Percentiles rank a stretch among this genome's conserved stretches.
phyloP scores from a whole-genome alignment of 352 stramenopile species.

The Pseudoperonospora humuli region DNA sequence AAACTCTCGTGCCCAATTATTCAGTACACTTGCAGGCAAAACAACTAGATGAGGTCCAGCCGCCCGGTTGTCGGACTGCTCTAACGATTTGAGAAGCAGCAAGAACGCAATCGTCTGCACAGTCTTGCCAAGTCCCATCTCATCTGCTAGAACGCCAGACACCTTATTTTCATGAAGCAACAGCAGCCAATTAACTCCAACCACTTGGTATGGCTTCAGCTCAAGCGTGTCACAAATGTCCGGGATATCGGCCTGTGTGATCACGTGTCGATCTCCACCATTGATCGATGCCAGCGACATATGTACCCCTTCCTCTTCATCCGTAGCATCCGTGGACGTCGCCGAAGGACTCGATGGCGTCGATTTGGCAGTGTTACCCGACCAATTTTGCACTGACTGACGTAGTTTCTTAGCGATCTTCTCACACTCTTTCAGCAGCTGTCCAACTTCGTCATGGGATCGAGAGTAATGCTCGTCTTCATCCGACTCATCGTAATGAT shows the following conservation, averaged over 20 bases:
- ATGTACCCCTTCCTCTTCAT: conserved; percentile 47
- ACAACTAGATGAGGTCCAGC: conserved; percentile 86
- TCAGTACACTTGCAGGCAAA: conserved; percentile 89
- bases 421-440: conserved; percentile 59
- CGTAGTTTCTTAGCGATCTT: conserved; percentile 52
- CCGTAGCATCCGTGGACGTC: conserved; percentile 21
- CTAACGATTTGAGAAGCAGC: conserved; percentile 45
- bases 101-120: conserved; percentile 83
- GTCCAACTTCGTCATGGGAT: conserved; percentile 63
- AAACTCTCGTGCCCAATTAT: conserved; percentile 91
- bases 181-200: conserved; percentile 79
- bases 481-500: conserved; percentile 28
- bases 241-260: conserved; percentile 66
- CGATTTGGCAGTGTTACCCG: conserved; percentile 27
- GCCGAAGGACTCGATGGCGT: conserved; percentile 18
- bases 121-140: conserved; percentile 93
- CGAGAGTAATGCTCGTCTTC: conserved; percentile 46
- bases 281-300: conserved; percentile 53
- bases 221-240: conserved; percentile 58
- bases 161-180: conserved; percentile 72
- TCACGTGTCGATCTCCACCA: conserved; percentile 28
- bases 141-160: conserved; percentile 73
- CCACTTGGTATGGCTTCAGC: conserved; percentile 82
- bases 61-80: conserved; percentile 14
- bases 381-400: conserved; percentile 56